These are phyloP conservation scores for Blyttiomyces sp. DNA, from an alignment of 371 early-diverging fungal genomes.

Conservation along the genomic window DNA sequence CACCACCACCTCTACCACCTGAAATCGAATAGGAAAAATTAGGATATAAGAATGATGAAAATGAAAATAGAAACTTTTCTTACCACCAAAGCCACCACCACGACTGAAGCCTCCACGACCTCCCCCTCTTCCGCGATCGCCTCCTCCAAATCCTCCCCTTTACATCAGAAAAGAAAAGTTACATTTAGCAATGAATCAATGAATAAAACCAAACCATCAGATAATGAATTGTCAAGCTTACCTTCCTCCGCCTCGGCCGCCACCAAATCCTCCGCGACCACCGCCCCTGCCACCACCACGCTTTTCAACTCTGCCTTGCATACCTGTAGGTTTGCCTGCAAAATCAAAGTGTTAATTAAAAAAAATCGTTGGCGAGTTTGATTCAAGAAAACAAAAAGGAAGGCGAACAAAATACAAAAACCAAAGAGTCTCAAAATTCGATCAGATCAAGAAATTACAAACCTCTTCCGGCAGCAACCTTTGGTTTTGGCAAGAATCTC, in stretches of 20 bases:
- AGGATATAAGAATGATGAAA: too few relatives aligned
- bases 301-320: constrained; percentile 45
- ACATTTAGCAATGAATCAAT: too few relatives aligned
- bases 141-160: constrained; percentile 23
- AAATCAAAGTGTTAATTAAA: not conserved
- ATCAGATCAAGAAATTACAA: constrained; percentile 32
- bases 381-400: constrained; percentile 31
- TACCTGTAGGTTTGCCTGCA: constrained; percentile 41
- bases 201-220: too few relatives aligned
- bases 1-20: constrained; percentile 27
- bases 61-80: too few relatives aligned
- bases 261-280: constrained; percentile 44
- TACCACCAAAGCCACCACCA: constrained; percentile 17
- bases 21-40: too few relatives aligned
- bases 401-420: not conserved
- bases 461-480: constrained; percentile 61
- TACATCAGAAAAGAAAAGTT: too few relatives aligned
- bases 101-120: constrained; percentile 20
- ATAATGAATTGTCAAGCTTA: constrained; percentile 14
- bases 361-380: constrained; percentile 40
- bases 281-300: constrained; percentile 38
- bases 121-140: constrained; percentile 19
- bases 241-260: constrained; percentile 32
- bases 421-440: constrained; percentile 24
- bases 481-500: constrained; percentile 95